Evolutionary conservation across 331 rosid species (phyloP).

Genomic region (Arachis monticola): DNA sequence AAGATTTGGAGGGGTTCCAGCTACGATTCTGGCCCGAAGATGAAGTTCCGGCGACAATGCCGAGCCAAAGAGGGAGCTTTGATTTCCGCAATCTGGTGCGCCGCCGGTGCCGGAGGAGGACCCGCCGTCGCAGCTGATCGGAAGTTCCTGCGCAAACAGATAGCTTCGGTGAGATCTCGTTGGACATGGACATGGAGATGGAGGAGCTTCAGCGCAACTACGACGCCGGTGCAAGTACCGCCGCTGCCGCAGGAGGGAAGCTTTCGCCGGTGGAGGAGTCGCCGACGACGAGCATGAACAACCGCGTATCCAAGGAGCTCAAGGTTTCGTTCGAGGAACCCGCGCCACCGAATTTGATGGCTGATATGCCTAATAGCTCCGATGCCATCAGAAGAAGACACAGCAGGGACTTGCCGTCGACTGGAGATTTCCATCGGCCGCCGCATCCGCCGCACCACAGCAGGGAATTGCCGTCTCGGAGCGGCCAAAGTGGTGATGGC

Average conservation of each 20-base stretch:
- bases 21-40: slow-evolving; percentile 51
- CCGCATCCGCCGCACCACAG: slow-evolving; percentile 40
- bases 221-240: not conserved
- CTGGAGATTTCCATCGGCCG: slow-evolving; percentile 37
- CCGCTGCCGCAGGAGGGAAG: slow-evolving; percentile 9
- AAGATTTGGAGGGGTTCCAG: slow-evolving; percentile 65
- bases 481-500: not conserved
- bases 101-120: slow-evolving; percentile 46
- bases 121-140: slow-evolving; percentile 81
- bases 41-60: not conserved
- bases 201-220: slow-evolving; percentile 54
- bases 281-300: slow-evolving; percentile 32
- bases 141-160: slow-evolving; percentile 66
- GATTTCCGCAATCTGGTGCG: slow-evolving; percentile 42
- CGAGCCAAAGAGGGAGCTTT: slow-evolving; percentile 34
- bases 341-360: not conserved
- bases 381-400: slow-evolving; percentile 56
- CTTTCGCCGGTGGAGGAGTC: slow-evolving; percentile 65
- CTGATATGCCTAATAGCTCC: slow-evolving; percentile 38
- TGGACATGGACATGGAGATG: slow-evolving; percentile 97
- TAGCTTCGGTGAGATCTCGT: slow-evolving; percentile 57
- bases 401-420: slow-evolving; percentile 44
- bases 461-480: slow-evolving; percentile 32
- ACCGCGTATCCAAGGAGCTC: slow-evolving; percentile 54
- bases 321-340: slow-evolving; percentile 67